Evolutionary conservation across 768 basidiomycete species (phyloP), one percentile per base, ranked within the genome.

Genomic region (Pisolithus marmoratus): DNA sequence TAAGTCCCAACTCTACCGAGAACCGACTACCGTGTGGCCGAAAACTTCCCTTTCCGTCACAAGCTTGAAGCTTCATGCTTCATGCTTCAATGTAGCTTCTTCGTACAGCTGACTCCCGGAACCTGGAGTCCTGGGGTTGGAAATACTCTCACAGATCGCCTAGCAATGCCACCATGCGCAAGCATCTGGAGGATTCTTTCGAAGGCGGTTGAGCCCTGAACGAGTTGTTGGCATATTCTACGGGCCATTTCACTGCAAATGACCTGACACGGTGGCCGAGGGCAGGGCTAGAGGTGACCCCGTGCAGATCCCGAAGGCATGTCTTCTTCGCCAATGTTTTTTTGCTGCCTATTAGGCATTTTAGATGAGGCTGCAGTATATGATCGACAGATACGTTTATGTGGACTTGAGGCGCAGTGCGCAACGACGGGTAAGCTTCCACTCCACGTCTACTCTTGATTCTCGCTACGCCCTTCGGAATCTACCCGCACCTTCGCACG

Each of bases 361-460:
- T 37, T 15, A 81, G 79, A 81, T 61, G 79, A 85, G 58, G 84
- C 82, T n/a, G 90, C 88, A 14, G 78, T 96, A 22, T 96, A 98
- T 68, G 96, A 98, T 68, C 84, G 95, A 24, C 94, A 98, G 69
- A 96, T 98, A 74, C 83, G 95, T 27, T 72, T 97, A 59, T 99
- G 96, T 96, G 96, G 96, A 42, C 81, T 97, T 38, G 96, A 97
- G 67, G 96, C 96, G 34, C 96, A 99, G 66, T n/a, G n/a, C n/a
- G n/a, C 92, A 96, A 71, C 81, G 87, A n/a, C n/a, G n/a, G n/a
- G 94, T 90, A 59, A 54, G 73, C 61, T 56, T n/a, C 36, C 55
- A 31, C 49, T 41, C 22, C 38, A 26, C 34, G 44, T 48, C 54
- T 54, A 43, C n/a, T n/a, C n/a, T 38, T 49, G 56, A 46, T 62